These are phyloP conservation scores for Pichia deserticola DNA, from an alignment of 805 yeast genomes.

Conservation along the genomic window DNA sequence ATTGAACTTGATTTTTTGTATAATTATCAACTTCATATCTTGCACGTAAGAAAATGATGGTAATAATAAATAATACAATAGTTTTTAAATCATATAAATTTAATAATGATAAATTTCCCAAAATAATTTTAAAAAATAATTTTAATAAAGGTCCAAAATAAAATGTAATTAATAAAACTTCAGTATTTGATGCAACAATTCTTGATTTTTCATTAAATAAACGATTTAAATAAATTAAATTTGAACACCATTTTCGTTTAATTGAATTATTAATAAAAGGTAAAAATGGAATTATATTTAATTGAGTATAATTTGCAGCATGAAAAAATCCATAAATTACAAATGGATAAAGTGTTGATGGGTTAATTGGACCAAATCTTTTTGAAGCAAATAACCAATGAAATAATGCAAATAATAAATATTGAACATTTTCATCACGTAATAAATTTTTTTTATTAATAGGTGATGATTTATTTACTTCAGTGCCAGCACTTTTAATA, in stretches of 20 bases:
- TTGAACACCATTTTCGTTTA: conserved; percentile 22
- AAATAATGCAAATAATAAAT: conserved; percentile 38
- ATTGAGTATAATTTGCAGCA: conserved; percentile 50
- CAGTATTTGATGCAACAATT: conserved; percentile 39
- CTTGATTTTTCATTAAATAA: conserved; percentile 36
- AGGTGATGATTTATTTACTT: neutral
- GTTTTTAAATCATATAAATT: conserved; percentile 24
- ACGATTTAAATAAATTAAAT: conserved; percentile 29
- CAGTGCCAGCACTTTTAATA: neutral
- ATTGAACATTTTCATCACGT: conserved; percentile 58
- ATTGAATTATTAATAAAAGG: conserved; percentile 29
- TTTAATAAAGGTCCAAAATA: conserved; percentile 35
- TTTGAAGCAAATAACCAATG: conserved; percentile 28
- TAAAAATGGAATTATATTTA: conserved; percentile 43
- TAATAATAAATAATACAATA: conserved; percentile 35
- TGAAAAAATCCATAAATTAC: conserved; percentile 60
- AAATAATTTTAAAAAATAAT: conserved; percentile 25
- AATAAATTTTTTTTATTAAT: conserved; percentile 16
- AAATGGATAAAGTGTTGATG: conserved; percentile 49
- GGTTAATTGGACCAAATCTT: conserved; percentile 15
- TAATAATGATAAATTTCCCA: conserved; percentile 28
- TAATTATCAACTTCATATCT: conserved; percentile 51
- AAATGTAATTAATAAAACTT: conserved; percentile 35
- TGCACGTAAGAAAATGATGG: conserved; percentile 49
- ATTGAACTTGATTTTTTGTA: conserved; percentile 42